Base-by-base conservation (phyloP, 2,329 filamentous ascomycete species). In the Clarireedia paspali region DNA sequence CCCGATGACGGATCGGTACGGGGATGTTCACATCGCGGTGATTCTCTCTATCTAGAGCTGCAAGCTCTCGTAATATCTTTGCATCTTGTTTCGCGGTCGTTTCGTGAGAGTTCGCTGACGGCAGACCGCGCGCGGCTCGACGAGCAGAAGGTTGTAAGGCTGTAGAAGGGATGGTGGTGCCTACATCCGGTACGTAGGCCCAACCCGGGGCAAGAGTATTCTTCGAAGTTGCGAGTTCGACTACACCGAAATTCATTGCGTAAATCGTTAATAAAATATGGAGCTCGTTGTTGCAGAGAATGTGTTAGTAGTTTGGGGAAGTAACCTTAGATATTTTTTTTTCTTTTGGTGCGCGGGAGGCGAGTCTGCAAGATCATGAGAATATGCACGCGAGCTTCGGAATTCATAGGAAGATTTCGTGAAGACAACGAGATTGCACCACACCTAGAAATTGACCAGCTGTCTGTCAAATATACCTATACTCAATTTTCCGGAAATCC, bases 11-110 rank as follows among this genome's bases (percentile, higher is more conserved):
- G 3, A 77, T 71, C 0, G 85, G 84, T 3, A 92, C 75, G 0
- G 85, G 76, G 51, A 95, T 90, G n/a, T 79, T 75, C 1, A 82
- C 82, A 62, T 92, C 88, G 57, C 80, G 77, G 65, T 85, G 80
- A 61, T 87, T 89, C 68, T 97, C 94, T 52, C 84, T 82, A 67
- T 95, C 89, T 38, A 99, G 78, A 42, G 88, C 85, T 59, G 89
- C 85, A 47, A 97, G 80, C 65, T 94, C 89, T 63, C 90, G 87
- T 55, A 88, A 78, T 51, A 91, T 81, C 62, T 90, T 91, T 45
- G 86, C 85, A 67, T 92, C 87, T 70, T 95, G 89, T 54, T 90
- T 80, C n/a, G 88, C 88, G 34, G 83, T 86, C 47, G 90, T 78
- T 64, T 95, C 88, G 62, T 82, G 80, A 9, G 77, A 72, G 61